phyloP scores from a whole-genome alignment of 495 filamentous ascomycete genomes.

The Trichoderma erinaceum region DNA sequence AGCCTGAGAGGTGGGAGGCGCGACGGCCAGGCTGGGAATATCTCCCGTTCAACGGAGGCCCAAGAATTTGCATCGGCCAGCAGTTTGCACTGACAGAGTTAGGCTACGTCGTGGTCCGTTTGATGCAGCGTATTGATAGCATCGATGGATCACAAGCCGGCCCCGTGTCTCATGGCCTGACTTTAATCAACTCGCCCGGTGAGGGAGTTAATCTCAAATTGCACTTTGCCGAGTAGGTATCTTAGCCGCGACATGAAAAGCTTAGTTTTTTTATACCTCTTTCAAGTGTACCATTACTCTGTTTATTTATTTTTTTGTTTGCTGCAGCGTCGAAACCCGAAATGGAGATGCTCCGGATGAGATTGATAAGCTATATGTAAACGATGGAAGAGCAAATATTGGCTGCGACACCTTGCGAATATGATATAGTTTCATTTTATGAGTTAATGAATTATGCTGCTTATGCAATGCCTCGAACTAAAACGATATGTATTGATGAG shows the following conservation, averaged over 20 bases:
- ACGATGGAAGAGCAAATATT: no score
- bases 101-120: slow-evolving; percentile 43
- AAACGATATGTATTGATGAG: no score
- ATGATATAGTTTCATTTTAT: no score
- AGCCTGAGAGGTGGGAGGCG: slow-evolving; percentile 38
- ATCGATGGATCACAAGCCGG: slow-evolving; percentile 7
- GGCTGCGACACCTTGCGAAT: no score
- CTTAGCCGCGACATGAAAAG: background rate
- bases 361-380: no score
- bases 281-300: background rate
- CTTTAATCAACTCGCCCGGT: background rate
- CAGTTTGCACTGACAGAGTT: slow-evolving; percentile 55
- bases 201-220: background rate
- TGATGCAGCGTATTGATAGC: slow-evolving; percentile 20
- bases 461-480: no score
- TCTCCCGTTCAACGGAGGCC: slow-evolving; percentile 57
- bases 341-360: background rate
- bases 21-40: slow-evolving; percentile 31
- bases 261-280: background rate
- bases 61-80: slow-evolving; percentile 56
- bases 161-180: background rate
- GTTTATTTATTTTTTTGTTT: no score
- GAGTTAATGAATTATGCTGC: no score
- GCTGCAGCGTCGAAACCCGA: no score
- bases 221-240: background rate